phyloP scores from a whole-genome alignment of 306 rosid species.

The Lathyrus tuberosus region DNA sequence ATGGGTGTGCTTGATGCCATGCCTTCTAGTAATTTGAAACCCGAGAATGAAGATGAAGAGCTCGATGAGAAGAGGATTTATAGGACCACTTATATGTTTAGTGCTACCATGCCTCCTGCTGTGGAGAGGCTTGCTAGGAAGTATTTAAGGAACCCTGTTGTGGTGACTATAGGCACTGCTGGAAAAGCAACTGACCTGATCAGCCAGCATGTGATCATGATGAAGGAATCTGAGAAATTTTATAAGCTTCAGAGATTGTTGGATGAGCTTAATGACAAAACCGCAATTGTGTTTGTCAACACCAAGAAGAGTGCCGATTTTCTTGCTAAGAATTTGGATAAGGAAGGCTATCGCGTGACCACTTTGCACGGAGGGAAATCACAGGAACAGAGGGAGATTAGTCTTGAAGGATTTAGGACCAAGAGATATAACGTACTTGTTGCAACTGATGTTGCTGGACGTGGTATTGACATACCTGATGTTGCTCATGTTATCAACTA shows the following conservation, averaged over 20 bases:
- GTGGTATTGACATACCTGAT: slow-evolving; percentile 95
- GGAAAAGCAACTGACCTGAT: slow-evolving; percentile 86
- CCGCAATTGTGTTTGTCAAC: slow-evolving; percentile 53
- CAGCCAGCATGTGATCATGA: slow-evolving; percentile 74
- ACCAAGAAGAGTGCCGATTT: slow-evolving; percentile 50
- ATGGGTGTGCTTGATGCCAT: slow-evolving; percentile 90
- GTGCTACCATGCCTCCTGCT: slow-evolving; percentile 93
- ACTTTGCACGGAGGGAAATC: slow-evolving; percentile 93
- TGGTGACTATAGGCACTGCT: slow-evolving; percentile 88
- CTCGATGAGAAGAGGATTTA: slow-evolving; percentile 87
- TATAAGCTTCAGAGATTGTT: slow-evolving; percentile 50
- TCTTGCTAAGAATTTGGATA: slow-evolving; percentile 52
- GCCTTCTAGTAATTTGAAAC: slow-evolving; percentile 93
- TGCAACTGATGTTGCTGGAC: slow-evolving; percentile 94
- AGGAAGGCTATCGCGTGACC: slow-evolving; percentile 71
- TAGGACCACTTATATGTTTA: slow-evolving; percentile 90
- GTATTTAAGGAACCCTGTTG: slow-evolving; percentile 87
- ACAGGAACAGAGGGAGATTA: slow-evolving; percentile 89
- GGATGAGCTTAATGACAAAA: slow-evolving; percentile 55
- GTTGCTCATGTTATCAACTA: slow-evolving; percentile 89
- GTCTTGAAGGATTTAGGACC: slow-evolving; percentile 88
- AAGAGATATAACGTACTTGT: slow-evolving; percentile 88
- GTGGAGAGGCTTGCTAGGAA: slow-evolving; percentile 90
- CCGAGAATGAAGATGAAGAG: slow-evolving; percentile 90
- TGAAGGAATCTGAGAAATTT: slow-evolving; percentile 52